Conservation (phyloP, 2,329 filamentous ascomycete genomes). For the Phyllosticta citrichinensis region DNA sequence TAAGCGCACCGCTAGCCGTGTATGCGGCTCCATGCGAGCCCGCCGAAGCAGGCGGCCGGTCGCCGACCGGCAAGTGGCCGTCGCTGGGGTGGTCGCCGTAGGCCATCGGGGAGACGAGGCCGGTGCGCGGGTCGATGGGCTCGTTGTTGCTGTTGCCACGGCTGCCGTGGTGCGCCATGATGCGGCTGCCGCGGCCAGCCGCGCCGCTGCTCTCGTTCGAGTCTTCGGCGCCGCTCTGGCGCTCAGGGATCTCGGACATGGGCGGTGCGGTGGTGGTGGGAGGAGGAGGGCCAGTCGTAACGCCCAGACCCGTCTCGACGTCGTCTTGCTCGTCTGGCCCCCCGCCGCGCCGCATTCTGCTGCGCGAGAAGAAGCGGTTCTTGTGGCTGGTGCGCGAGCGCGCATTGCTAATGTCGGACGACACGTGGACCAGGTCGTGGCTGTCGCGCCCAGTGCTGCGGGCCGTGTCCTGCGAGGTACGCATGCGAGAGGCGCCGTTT, state of each 20-base stretch:
- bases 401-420: slow-evolving; percentile 23
- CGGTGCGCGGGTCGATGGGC: neutral
- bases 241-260: neutral
- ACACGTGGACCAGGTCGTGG: slow-evolving; percentile 22
- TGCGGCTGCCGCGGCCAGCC: neutral
- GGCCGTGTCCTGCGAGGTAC: slow-evolving; percentile 23
- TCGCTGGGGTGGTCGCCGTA: neutral
- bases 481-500: slow-evolving; percentile 15
- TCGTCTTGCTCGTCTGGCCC: slow-evolving; percentile 25
- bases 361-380: slow-evolving; percentile 53
- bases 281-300: slow-evolving; percentile 12
- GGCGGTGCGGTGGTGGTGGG: neutral
- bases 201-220: neutral
- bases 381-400: slow-evolving; percentile 38
- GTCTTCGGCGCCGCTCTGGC: neutral
- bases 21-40: neutral
- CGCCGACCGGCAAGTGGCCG: slow-evolving; percentile 12
- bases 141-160: neutral
- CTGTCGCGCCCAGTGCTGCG: slow-evolving; percentile 23
- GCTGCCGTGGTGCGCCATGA: neutral
- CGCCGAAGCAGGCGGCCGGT: neutral
- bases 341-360: slow-evolving; percentile 10
- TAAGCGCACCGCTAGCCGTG: neutral
- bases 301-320: slow-evolving; percentile 36
- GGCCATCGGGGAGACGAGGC: neutral